A percentile compares a stretch with the other conserved stretches of the same genome.
Conservation (phyloP, 1,284 basidiomycete genomes). For the Abortiporus biennis region DNA sequence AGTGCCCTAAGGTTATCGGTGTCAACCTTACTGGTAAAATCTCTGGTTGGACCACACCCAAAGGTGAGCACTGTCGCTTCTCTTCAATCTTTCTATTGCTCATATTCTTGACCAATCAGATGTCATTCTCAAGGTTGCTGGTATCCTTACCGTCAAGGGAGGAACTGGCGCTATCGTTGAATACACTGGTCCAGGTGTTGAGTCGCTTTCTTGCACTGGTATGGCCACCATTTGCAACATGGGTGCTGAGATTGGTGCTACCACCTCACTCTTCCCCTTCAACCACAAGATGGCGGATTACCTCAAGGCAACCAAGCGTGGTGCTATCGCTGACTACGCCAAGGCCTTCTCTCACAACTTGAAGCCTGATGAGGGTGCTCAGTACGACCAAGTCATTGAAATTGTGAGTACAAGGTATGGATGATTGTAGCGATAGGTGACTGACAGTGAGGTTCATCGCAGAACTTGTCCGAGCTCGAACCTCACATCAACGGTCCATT, state of each 20-base stretch:
- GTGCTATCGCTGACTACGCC: constrained; percentile 87
- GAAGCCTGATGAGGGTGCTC: constrained; percentile 81
- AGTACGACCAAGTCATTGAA: constrained; percentile 94
- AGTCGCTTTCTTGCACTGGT: constrained; percentile 95
- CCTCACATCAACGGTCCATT: constrained; percentile 99
- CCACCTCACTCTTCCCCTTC: constrained; percentile 98
- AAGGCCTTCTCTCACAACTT: constrained; percentile 90
- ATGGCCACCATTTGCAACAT: constrained; percentile 99
- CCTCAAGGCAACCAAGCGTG: constrained; percentile 89
- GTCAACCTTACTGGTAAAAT: constrained; percentile 96
- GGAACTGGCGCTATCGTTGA: constrained; percentile 97
- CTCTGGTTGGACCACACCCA: constrained; percentile 95
- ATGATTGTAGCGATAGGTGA: too few relatives aligned
- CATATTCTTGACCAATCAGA: constrained; percentile 41
- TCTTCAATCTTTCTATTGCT: constrained; percentile 8
- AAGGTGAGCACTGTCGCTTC: constrained; percentile 49
- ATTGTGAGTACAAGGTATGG: constrained; percentile 79
- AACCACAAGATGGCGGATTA: constrained; percentile 94
- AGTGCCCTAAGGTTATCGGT: constrained; percentile 98
- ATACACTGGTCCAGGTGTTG: constrained; percentile 91
- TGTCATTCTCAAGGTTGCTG: constrained; percentile 96
- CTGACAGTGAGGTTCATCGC: not conserved
- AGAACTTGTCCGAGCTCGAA: constrained; percentile 95
- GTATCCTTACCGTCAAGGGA: constrained; percentile 96
- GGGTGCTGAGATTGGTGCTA: constrained; percentile 99